Percentiles rank a stretch among this genome's conserved stretches.
Evolutionary conservation across 768 basidiomycete species (phyloP).

Genomic region (Boletus barrowsii): DNA sequence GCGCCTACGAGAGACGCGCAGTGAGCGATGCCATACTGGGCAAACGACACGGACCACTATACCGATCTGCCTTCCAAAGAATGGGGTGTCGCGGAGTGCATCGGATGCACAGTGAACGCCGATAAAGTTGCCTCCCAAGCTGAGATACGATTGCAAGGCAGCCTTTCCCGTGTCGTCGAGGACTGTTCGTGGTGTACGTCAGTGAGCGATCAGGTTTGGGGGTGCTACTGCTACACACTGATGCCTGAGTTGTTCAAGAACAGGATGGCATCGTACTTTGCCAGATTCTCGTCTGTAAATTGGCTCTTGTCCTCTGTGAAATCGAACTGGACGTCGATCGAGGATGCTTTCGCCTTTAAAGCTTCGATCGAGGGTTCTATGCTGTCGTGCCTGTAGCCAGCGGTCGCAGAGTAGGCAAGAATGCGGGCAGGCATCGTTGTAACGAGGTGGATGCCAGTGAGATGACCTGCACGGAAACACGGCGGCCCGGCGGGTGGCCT

Average conservation of each 20-base stretch:
- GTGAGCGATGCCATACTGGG: not conserved
- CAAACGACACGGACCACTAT: not conserved
- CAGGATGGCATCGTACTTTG: slow-evolving; percentile 59
- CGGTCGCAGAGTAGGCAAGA: slow-evolving; percentile 61
- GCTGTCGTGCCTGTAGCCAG: slow-evolving; percentile 67
- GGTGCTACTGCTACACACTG: slow-evolving; percentile 38
- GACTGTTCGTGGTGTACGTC: slow-evolving; percentile 32
- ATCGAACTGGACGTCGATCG: slow-evolving; percentile 54
- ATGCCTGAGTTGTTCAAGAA: slow-evolving; percentile 71
- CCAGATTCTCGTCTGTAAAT: slow-evolving; percentile 56
- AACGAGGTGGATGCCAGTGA: not conserved
- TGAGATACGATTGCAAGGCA: slow-evolving; percentile 63
- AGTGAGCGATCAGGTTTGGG: not conserved
- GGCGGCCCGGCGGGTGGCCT: not conserved
- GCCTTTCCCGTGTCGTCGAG: slow-evolving; percentile 56
- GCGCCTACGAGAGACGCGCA: slow-evolving; percentile 40
- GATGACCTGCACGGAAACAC: too few species aligned
- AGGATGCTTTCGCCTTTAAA: slow-evolving; percentile 43
- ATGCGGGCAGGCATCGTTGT: slow-evolving; percentile 35
- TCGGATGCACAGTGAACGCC: slow-evolving; percentile 68
- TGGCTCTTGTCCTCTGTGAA: slow-evolving; percentile 57
- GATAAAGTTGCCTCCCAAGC: slow-evolving; percentile 67
- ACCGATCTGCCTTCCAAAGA: slow-evolving; percentile 60
- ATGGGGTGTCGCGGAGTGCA: slow-evolving; percentile 53
- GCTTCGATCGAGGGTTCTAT: slow-evolving; percentile 68